Base-by-base conservation (phyloP, 305 asterid species). In the Plantago coronopus region DNA sequence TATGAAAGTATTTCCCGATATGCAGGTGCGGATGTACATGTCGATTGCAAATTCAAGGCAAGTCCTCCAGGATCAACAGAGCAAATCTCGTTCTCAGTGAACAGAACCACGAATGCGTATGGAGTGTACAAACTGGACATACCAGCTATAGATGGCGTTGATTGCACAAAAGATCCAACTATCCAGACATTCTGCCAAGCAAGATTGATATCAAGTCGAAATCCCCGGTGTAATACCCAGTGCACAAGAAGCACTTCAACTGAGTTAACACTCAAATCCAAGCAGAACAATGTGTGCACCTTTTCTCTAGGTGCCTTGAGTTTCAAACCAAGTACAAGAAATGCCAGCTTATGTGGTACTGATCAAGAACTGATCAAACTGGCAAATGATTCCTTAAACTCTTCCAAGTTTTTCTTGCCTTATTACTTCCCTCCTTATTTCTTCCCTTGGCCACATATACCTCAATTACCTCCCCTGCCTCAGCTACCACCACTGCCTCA, bases 81-180 rank as follows among this genome's bases (percentile, higher is more conserved):
- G 57, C 76, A 78, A 21, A 78, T 78, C 2, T 54, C 71, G 1
- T 68, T 83, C 68, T 75, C 82, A 11, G 86, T 74, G 10, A 83
- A 76, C 79, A 76, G 78, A 69, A 83, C 78, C 0, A 80, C 89
- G 7, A 45, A 80, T 18, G 72, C 37, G 37, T 62, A 67, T 47
- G 89, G 89, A 38, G 45, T 55, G 73, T 80, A 83, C 75, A 78
- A 63, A 55, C n/a, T 83, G 59, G 78, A 70, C 11, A 79, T 83
- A 62, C 75, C 79, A 11, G 57, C 63, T 15, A 61, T 77, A 5
- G 82, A 75, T 11, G 77, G 89, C 25, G 66, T 76, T 17, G 79
- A 78, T 51, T 80, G 83, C 27, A 53, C 71, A 8, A 59, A 72
- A n/a, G 78, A 51, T 27, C 78, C 79, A 9, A 62, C 71, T 16